Percentiles rank a stretch among this genome's conserved stretches.
phyloP scores from a whole-genome alignment of 2,329 filamentous ascomycete species.

The Lecanosticta acicola region DNA sequence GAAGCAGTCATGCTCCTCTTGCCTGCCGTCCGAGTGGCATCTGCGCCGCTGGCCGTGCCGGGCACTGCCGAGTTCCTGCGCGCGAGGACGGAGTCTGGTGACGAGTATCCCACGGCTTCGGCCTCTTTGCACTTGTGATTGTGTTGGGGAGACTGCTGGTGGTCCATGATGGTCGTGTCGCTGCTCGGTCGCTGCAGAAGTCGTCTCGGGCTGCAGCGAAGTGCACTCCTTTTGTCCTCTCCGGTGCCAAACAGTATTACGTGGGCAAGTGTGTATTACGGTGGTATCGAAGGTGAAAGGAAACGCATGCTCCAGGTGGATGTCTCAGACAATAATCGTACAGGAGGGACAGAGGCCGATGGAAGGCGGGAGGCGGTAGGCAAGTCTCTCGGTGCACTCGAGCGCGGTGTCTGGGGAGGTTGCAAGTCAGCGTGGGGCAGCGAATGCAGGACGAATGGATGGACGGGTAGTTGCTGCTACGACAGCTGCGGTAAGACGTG shows the following conservation, averaged over 20 bases:
- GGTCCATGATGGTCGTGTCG: background rate
- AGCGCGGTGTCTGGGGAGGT: background rate
- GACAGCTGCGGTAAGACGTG: slow-evolving; percentile 7
- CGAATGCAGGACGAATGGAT: background rate
- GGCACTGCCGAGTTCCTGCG: slow-evolving; percentile 14
- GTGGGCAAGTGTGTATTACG: background rate
- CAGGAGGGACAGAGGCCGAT: slow-evolving; percentile 4
- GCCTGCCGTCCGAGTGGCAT: slow-evolving; percentile 15
- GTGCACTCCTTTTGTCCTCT: background rate
- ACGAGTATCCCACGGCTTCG: slow-evolving; percentile 11
- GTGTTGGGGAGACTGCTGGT: slow-evolving; percentile 1
- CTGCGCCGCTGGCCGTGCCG: slow-evolving; percentile 16
- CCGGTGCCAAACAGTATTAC: background rate
- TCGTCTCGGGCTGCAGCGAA: background rate
- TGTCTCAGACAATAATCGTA: slow-evolving; percentile 9
- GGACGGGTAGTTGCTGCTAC: slow-evolving; percentile 8
- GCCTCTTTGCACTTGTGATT: slow-evolving; percentile 18
- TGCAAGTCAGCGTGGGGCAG: background rate
- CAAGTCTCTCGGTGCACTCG: background rate
- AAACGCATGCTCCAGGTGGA: slow-evolving; percentile 9
- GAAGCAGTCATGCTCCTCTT: slow-evolving; percentile 20
- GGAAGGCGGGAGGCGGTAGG: slow-evolving; percentile 4
- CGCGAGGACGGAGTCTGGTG: slow-evolving; percentile 14
- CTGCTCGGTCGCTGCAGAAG: background rate
- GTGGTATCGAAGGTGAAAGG: background rate